A percentile compares a stretch with the other conserved stretches of the same genome.
phyloP scores from a whole-genome alignment of 2,329 filamentous ascomycete genomes.

The Diaporthe aspalathi region DNA sequence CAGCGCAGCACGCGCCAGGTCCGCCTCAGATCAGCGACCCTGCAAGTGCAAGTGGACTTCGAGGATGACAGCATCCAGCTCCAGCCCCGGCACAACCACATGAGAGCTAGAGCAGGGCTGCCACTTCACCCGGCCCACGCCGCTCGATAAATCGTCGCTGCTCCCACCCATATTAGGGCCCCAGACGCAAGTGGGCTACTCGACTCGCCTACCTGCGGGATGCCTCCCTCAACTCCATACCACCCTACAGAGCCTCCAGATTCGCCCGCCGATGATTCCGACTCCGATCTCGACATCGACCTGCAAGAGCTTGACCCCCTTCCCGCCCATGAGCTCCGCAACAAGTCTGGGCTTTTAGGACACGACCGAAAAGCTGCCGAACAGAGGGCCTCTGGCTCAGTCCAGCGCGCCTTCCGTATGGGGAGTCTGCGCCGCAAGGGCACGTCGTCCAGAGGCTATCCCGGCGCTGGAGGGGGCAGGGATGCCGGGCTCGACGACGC shows the following conservation, averaged over 20 bases:
- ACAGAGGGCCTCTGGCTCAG: slow-evolving; percentile 70
- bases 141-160: slow-evolving; percentile 29
- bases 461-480: slow-evolving; percentile 68
- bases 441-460: slow-evolving; percentile 67
- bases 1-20: slow-evolving; percentile 34
- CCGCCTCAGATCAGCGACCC: slow-evolving; percentile 33
- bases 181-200: slow-evolving; percentile 32
- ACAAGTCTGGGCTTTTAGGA: slow-evolving; percentile 52
- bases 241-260: slow-evolving; percentile 71
- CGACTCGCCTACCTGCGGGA: slow-evolving; percentile 54
- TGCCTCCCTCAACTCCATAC: slow-evolving; percentile 66
- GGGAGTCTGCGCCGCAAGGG: slow-evolving; percentile 68
- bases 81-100: slow-evolving; percentile 38
- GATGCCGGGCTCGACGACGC: slow-evolving; percentile 74
- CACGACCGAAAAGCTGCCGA: slow-evolving; percentile 61
- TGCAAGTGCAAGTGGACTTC: slow-evolving; percentile 35
- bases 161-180: slow-evolving; percentile 30
- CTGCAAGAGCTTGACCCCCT: slow-evolving; percentile 81
- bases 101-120: slow-evolving; percentile 37
- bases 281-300: slow-evolving; percentile 82
- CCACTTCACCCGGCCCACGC: slow-evolving; percentile 35
- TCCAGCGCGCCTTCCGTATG: slow-evolving; percentile 77
- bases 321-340: slow-evolving; percentile 47
- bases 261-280: slow-evolving; percentile 75
- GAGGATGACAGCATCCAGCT: slow-evolving; percentile 38